Evolutionary conservation across 139 green algal genomes (phyloP).

Genomic region (Closterium sp.): DNA sequence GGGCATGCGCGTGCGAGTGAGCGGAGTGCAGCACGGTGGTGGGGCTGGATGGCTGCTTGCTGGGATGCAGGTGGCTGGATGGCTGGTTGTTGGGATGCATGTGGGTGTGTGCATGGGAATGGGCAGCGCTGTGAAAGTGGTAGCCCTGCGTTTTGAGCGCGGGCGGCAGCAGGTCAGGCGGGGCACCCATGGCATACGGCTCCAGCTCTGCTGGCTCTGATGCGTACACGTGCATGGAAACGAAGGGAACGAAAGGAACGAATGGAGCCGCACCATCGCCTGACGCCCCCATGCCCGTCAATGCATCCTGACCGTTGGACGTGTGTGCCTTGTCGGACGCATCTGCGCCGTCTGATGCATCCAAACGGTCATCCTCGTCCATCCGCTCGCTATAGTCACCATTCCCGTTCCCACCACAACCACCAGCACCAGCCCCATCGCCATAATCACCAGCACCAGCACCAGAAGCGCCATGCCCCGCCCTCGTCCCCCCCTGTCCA

Average conservation of each 20-base stretch:
- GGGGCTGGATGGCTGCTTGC: neutral
- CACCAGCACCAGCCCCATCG: neutral
- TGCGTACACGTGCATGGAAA: neutral
- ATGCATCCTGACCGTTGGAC: too few species aligned
- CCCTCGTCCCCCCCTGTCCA: too few species aligned
- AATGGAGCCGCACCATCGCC: too few species aligned
- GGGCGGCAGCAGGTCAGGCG: neutral
- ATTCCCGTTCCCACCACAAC: too few species aligned
- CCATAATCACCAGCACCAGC: neutral
- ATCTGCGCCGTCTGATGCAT: neutral
- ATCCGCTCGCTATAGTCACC: neutral
- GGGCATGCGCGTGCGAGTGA: neutral
- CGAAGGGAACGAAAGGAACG: too few species aligned
- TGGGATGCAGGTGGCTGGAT: too few species aligned
- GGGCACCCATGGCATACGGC: neutral
- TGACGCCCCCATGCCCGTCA: too few species aligned
- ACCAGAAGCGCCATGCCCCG: too few species aligned
- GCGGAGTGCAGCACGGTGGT: neutral
- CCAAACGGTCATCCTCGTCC: neutral
- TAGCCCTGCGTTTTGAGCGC: neutral
- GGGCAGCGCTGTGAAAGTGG: neutral
- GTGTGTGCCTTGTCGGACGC: too few species aligned
- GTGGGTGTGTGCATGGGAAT: neutral
- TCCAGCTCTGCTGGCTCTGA: neutral
- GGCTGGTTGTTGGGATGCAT: too few species aligned